Base-by-base conservation (phyloP, 2,329 filamentous ascomycete species). In the Xenoacremonium recifei region DNA sequence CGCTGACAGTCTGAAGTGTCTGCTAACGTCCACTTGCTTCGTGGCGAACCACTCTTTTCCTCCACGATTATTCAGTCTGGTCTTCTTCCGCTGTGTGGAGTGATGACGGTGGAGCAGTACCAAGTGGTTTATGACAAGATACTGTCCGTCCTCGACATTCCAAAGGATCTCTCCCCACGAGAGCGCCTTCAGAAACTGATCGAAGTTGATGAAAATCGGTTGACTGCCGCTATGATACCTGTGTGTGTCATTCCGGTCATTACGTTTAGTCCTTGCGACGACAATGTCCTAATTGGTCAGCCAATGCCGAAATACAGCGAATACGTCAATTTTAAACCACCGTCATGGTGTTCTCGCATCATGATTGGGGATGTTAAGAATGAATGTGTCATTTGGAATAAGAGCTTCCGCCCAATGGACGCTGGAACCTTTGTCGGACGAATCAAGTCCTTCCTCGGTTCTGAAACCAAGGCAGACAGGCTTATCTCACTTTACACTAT, bases 341-440 rank as follows among this genome's bases (percentile, higher is more conserved):
- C 44, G 20, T 29, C 21, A 15, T 46, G 39, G 35, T 42, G 39
- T 11, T 13, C 35, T 10, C 40, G 53, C 11, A 44, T 56, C 39
- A 40, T 51, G 48, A 44, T 51, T 29, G 54, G 48, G 18, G 49
- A 55, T 35, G 45, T 36, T 19, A 32, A 33, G 27, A 54, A 47
- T 21, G 50, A 55, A 37, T 42, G 47, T 36, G 45, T 55, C 25
- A 54, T 56, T 25, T 57, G 53, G 52, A 57, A 57, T 37, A 57
- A 55, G 23, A n/a, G n/a, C n/a, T n/a, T n/a, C n/a, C n/a, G n/a
- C n/a, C n/a, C n/a, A n/a, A n/a, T n/a, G n/a, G n/a, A n/a, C n/a
- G n/a, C n/a, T n/a, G n/a, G n/a, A n/a, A n/a, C n/a, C n/a, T n/a
- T n/a, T n/a, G n/a, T n/a, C n/a, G n/a, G n/a, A n/a, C n/a, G n/a